phyloP scores from a whole-genome alignment of 495 filamentous ascomycete genomes.

The Elasticomyces elasticus region DNA sequence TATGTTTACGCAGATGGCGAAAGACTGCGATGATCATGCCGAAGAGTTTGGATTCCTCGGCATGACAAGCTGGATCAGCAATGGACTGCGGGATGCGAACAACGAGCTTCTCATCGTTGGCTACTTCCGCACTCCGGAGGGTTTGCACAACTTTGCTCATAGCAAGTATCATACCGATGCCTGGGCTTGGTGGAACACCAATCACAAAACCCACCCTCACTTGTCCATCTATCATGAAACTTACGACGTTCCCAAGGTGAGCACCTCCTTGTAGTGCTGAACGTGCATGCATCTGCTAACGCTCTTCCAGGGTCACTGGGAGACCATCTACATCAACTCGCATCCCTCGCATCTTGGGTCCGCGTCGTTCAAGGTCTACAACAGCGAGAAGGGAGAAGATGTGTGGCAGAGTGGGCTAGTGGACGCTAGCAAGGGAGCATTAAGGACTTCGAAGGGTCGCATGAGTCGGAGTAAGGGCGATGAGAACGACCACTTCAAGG shows the following conservation, averaged over 20 bases:
- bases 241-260: constrained; percentile 33
- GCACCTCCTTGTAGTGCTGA: no score
- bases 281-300: no score
- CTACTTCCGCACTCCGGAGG: constrained; percentile 41
- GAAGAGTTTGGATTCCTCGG: constrained; percentile 21
- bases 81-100: constrained; percentile 15
- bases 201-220: constrained; percentile 32
- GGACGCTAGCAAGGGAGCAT: constrained; percentile 18
- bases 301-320: constrained; percentile 34
- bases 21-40: constrained; percentile 10
- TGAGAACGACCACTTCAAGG: not conserved
- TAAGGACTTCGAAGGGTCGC: constrained; percentile 14
- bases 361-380: not conserved
- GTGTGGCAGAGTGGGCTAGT: constrained; percentile 19
- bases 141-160: constrained; percentile 42
- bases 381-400: not conserved
- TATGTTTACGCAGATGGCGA: constrained; percentile 16
- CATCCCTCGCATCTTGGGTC: not conserved
- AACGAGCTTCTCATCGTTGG: constrained; percentile 35
- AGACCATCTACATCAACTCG: constrained; percentile 23
- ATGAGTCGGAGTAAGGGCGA: constrained; percentile 9
- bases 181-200: constrained; percentile 41
- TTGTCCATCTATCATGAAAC: constrained; percentile 41
- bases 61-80: constrained; percentile 9
- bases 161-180: constrained; percentile 33